Evolutionary conservation across 371 early-diverging fungal species (phyloP).

Genomic region (Saksenaea oblongispora): DNA sequence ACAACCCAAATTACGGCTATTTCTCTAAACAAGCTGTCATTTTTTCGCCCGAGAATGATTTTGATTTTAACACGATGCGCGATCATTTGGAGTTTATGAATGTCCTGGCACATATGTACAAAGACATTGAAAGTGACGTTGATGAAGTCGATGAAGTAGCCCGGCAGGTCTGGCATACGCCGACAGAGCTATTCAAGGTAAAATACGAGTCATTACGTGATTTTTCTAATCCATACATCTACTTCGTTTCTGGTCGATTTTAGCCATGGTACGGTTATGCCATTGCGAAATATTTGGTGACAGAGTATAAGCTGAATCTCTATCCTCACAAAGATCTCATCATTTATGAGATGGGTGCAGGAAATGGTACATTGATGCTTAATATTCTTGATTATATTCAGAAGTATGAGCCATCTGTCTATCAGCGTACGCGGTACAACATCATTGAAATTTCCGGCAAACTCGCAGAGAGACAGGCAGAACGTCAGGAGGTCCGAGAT

Average conservation of each 20-base stretch:
- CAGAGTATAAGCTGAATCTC: constrained; percentile 69
- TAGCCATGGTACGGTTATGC: constrained; percentile 92
- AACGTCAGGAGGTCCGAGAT: constrained; percentile 52
- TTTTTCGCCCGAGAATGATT: constrained; percentile 74
- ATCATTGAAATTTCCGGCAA: constrained; percentile 91
- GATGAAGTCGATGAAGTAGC: constrained; percentile 63
- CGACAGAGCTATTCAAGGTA: constrained; percentile 94
- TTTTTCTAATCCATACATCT: not conserved
- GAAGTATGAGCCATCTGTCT: constrained; percentile 78
- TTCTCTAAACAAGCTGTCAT: constrained; percentile 95
- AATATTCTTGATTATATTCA: constrained; percentile 90
- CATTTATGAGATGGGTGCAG: constrained; percentile 96
- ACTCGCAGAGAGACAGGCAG: constrained; percentile 73
- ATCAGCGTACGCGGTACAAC: constrained; percentile 77
- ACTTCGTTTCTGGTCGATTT: not conserved
- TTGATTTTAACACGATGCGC: constrained; percentile 67
- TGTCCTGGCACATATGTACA: constrained; percentile 76
- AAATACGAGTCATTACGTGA: not conserved
- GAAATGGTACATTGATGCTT: constrained; percentile 94
- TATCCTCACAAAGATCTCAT: constrained; percentile 66
- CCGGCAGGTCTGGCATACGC: constrained; percentile 96
- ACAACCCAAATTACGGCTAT: constrained; percentile 95
- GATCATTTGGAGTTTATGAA: constrained; percentile 87
- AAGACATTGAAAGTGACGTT: constrained; percentile 72
- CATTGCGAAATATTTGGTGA: constrained; percentile 87